phyloP scores from a whole-genome alignment of 2,329 filamentous ascomycete species.

The Diaporthe aspalathi region DNA sequence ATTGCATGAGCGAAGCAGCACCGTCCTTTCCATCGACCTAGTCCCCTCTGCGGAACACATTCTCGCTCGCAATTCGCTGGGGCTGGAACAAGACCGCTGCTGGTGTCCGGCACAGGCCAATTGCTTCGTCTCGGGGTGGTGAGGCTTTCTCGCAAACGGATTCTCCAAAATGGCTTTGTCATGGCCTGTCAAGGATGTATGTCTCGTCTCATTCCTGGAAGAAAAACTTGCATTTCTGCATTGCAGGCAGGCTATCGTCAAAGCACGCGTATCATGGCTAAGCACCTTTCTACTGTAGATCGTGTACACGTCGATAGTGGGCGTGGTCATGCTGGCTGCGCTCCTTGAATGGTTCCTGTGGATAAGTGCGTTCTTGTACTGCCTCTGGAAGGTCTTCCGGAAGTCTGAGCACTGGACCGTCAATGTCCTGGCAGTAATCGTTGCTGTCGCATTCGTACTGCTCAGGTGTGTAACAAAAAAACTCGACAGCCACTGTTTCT shows the following conservation, averaged over 20 bases:
- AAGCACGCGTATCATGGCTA: constrained; percentile 33
- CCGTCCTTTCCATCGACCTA: neutral
- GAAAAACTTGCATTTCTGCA: too few species aligned
- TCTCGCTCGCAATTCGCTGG: neutral
- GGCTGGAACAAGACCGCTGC: neutral
- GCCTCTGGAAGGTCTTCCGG: constrained; percentile 84
- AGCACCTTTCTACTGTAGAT: constrained; percentile 69
- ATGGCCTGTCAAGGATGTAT: constrained; percentile 50
- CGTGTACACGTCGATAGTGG: constrained; percentile 84
- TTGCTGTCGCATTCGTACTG: constrained; percentile 78
- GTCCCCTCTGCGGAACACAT: neutral
- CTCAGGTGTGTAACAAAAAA: constrained; percentile 70
- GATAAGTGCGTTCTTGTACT: constrained; percentile 94
- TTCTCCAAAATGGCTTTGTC: constrained; percentile 35
- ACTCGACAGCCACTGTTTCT: neutral
- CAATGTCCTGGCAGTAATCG: constrained; percentile 78
- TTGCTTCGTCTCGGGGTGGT: neutral
- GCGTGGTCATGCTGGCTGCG: constrained; percentile 84
- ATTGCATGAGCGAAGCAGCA: constrained; percentile 11
- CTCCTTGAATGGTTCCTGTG: constrained; percentile 94
- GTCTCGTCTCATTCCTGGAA: constrained; percentile 39
- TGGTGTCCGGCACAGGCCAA: neutral
- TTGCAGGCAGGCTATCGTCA: neutral
- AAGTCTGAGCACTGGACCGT: constrained; percentile 93
- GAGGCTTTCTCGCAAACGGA: neutral